phyloP scores from a whole-genome alignment of 2,329 filamentous ascomycete genomes.

The Cladophialophora psammophila region DNA sequence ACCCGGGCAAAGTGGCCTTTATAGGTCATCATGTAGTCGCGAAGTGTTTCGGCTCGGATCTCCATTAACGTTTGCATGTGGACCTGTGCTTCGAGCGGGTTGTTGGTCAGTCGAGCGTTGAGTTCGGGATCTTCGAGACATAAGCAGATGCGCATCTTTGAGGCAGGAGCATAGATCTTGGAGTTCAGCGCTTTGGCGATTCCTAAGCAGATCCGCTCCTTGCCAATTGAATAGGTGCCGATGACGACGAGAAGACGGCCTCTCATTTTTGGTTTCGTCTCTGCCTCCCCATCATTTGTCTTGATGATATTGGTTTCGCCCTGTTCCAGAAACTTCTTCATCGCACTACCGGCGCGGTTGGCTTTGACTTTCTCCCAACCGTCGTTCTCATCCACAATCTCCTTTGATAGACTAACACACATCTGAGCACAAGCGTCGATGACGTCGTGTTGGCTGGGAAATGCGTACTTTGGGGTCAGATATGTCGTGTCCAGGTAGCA shows the following conservation, averaged over 20 bases:
- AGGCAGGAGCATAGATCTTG: slow-evolving; percentile 86
- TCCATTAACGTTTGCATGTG: slow-evolving; percentile 98
- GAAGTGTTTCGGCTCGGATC: slow-evolving; percentile 85
- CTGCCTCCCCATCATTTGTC: slow-evolving; percentile 40
- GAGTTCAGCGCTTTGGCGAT: slow-evolving; percentile 84
- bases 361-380: slow-evolving; percentile 65
- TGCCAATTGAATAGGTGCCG: slow-evolving; percentile 97
- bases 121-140: slow-evolving; percentile 88
- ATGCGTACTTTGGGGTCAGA: slow-evolving; percentile 92
- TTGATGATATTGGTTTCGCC: slow-evolving; percentile 50
- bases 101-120: slow-evolving; percentile 74
- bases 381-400: slow-evolving; percentile 64
- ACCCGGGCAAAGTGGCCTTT: slow-evolving; percentile 83
- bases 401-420: slow-evolving; percentile 77
- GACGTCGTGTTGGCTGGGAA: slow-evolving; percentile 87
- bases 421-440: slow-evolving; percentile 87
- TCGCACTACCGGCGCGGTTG: slow-evolving; percentile 63
- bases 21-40: slow-evolving; percentile 83
- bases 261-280: slow-evolving; percentile 45
- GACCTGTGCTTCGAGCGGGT: slow-evolving; percentile 87
- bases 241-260: slow-evolving; percentile 87
- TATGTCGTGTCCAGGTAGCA: slow-evolving; percentile 99
- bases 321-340: slow-evolving; percentile 67
- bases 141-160: slow-evolving; percentile 83
- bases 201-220: slow-evolving; percentile 92